Base-by-base conservation (phyloP, 257 asterid genomes). In the Craterostigma plantagineum region DNA sequence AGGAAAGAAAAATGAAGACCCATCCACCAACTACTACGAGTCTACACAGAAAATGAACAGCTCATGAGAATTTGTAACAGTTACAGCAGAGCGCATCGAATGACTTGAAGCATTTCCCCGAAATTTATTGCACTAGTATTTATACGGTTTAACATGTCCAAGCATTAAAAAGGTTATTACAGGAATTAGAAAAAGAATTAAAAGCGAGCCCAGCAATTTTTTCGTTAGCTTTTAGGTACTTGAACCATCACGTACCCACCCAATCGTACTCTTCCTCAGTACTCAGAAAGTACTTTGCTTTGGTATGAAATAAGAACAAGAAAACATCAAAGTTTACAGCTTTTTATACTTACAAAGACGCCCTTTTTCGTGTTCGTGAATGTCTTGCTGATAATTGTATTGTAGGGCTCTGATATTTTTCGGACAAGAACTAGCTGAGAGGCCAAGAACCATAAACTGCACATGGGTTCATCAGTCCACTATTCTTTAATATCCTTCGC, bases 1-100 rank as follows among this genome's bases (percentile, higher is more conserved):
- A 13, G 14, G 2, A 51, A 30, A 30, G 16, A 48, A 34, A 33
- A 60, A 35, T 50, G 46, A 44, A 55, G 62, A 68, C 50, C 46
- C 52, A 54, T 75, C 77, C 70, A 70, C 78, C 80, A 56, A 67
- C 72, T 63, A 68, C n/a, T n/a, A n/a, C n/a, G 70, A 69, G 72
- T 62, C 81, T 62, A 58, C 70, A 66, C 58, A 45, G 63, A 52
- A 62, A 49, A 63, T 52, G 64, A 56, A 66, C 64, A 63, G 69
- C 67, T 55, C 58, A 75, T 73, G 63, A 65, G 75, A 63, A 65
- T 52, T 62, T 23, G 71, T 58, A 65, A 63, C 80, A 60, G 83
- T 71, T 69, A 59, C 66, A 56, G 52, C 33, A 53, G 54, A 52
- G 53, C 67, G 45, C 46, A 51, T 23, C 30, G 6, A 23, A 23